Conservation (phyloP, 2,329 filamentous ascomycete species). For the Albifimbria verrucaria region DNA sequence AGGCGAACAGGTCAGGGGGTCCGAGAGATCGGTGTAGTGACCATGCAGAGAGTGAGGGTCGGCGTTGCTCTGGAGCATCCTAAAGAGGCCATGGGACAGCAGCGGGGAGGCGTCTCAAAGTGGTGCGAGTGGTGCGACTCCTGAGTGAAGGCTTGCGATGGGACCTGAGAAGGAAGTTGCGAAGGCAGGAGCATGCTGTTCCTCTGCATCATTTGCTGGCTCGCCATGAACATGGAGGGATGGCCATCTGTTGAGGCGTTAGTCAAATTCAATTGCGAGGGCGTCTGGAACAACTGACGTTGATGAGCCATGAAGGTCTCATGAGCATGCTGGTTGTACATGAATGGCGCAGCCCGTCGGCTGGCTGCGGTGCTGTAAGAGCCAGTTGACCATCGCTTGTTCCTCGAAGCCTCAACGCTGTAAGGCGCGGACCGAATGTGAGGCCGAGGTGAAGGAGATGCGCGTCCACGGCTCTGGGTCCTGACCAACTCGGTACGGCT, state of each 20-base stretch:
- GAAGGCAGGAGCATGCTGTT: conserved; percentile 56
- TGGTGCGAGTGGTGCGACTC: conserved; percentile 40
- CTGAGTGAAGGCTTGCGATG: conserved; percentile 39
- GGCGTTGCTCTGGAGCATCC: conserved; percentile 71
- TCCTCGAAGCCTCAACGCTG: conserved; percentile 61
- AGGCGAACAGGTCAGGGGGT: conserved; percentile 76
- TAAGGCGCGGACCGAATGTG: conserved; percentile 69
- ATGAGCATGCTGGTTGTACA: conserved; percentile 55
- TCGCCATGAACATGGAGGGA: conserved; percentile 52
- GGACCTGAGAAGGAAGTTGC: conserved; percentile 49
- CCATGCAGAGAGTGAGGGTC: conserved; percentile 64
- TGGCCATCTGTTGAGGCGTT: conserved; percentile 55
- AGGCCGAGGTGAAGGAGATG: conserved; percentile 68
- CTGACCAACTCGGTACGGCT: conserved; percentile 59
- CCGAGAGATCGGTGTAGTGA: conserved; percentile 70
- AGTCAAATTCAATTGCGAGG: conserved; percentile 41
- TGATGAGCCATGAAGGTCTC: conserved; percentile 57
- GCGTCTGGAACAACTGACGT: conserved; percentile 47
- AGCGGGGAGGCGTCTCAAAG: conserved; percentile 60
- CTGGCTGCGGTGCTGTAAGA: conserved; percentile 60
- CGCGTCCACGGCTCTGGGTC: conserved; percentile 64
- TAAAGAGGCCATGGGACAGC: conserved; percentile 70
- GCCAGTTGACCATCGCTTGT: conserved; percentile 76
- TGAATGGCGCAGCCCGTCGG: conserved; percentile 56
- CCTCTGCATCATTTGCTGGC: conserved; percentile 46